Evolutionary conservation across 176 grass and related monocot species (phyloP), one percentile per base, ranked within the genome.

Genomic region (Eragrostis nindensis): DNA sequence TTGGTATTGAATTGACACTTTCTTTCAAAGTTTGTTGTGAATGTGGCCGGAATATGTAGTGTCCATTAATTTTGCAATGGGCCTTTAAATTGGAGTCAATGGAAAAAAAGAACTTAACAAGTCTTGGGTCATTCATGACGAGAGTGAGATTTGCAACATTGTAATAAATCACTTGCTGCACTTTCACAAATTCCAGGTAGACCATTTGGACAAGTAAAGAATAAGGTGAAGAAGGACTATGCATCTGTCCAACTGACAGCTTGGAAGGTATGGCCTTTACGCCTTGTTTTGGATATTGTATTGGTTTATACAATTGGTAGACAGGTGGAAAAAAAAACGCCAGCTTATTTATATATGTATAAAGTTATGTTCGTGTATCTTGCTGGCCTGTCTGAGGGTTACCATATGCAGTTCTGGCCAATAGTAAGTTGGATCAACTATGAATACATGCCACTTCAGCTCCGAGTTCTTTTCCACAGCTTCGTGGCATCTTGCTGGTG

Each of bases 381-480:
- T 86, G 45, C 14, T 84, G 55, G 61, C 66, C 55, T 80, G 8
- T 74, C 32, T 40, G 11, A 21, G 29, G 50, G 32, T 78, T 74
- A 47, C 32, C 84, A 10, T 24, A 5, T 90, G 76, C 84, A 97
- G 94, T 97, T 97, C 85, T 97, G 94, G 94, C 94, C 94, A 42
- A 84, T 93, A 41, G 88, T 93, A 59, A 79, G 82, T 61, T 93
- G 94, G 94, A 87, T 97, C 71, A 97, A 97, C 82, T 93, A 97
- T 68, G 86, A 93, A 57, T 93, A 97, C 71, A 89, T 97, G 91
- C 94, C 94, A 45, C 91, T 97, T 50, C 90, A 97, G 80, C 85
- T 97, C 43, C 94, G 94, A 59, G 94, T 97, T 82, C 85, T 91
- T 55, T 97, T 93, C 73, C 80, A 84, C 39, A 97, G 90, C 80